These are phyloP conservation scores for Clonostachys sp. DNA, from an alignment of 2,329 filamentous ascomycete species.

Conservation along the genomic window DNA sequence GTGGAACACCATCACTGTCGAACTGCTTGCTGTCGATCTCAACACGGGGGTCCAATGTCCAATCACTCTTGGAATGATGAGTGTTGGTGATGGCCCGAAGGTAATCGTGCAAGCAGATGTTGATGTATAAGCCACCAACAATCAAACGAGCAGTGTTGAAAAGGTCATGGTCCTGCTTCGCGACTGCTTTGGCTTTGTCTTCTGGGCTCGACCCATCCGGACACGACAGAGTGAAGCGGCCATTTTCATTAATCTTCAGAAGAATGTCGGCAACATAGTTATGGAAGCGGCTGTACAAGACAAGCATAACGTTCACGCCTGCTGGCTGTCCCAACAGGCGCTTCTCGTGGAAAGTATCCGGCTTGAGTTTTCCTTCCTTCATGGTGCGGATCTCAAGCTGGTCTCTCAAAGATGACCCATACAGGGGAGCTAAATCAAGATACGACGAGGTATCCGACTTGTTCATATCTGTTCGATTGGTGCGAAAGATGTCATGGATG, in stretches of 20 bases:
- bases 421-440: conserved; percentile 68
- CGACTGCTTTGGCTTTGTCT: conserved; percentile 22
- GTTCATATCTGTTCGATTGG: conserved; percentile 54
- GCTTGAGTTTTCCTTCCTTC: conserved; percentile 64
- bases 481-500: conserved; percentile 29
- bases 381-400: conserved; percentile 60
- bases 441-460: conserved; percentile 69
- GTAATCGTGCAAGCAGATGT: conserved; percentile 56
- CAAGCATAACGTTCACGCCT: conserved; percentile 62
- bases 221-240: conserved; percentile 48
- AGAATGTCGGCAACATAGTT: conserved; percentile 63
- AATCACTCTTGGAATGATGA: conserved; percentile 52
- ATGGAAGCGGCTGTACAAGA: conserved; percentile 68
- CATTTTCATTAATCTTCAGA: conserved; percentile 62
- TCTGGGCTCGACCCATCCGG: conserved; percentile 12
- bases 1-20: conserved; percentile 37
- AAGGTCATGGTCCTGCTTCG: conserved; percentile 43
- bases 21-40: conserved; percentile 42
- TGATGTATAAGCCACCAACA: conserved; percentile 48
- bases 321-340: conserved; percentile 63
- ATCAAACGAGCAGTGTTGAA: conserved; percentile 53
- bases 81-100: conserved; percentile 56
- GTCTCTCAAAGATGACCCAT: conserved; percentile 61
- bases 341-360: conserved; percentile 64
- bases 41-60: conserved; percentile 60